phyloP scores from a whole-genome alignment of 179 eudicot genomes.

The Corrigiola litoralis region DNA sequence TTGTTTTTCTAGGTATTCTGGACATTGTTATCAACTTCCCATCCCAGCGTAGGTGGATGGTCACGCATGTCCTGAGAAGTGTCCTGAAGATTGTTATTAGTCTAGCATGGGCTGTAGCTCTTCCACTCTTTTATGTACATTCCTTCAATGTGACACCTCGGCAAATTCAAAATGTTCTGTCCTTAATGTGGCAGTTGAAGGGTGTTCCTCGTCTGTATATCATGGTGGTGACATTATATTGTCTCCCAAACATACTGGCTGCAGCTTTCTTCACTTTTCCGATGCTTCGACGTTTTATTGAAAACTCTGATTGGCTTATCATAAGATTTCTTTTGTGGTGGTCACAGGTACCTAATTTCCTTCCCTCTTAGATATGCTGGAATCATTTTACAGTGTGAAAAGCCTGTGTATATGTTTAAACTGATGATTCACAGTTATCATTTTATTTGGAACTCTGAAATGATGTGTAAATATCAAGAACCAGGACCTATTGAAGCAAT shows the following conservation, averaged over 20 bases:
- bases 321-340: conserved; percentile 87
- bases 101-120: conserved; percentile 74
- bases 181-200: conserved; percentile 52
- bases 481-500: no score
- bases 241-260: conserved; percentile 78
- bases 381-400: no score
- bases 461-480: no score
- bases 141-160: conserved; percentile 40
- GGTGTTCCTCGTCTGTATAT: conserved; percentile 80
- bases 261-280: conserved; percentile 78
- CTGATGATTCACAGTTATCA: neutral
- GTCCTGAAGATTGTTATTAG: conserved; percentile 68
- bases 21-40: conserved; percentile 79
- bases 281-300: conserved; percentile 92
- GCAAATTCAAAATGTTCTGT: conserved; percentile 35
- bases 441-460: neutral
- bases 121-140: conserved; percentile 66
- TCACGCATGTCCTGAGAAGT: conserved; percentile 67
- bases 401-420: no score
- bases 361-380: conserved; percentile 1
- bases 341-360: conserved; percentile 80
- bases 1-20: conserved; percentile 55
- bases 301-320: conserved; percentile 94
- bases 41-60: conserved; percentile 70
- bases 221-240: conserved; percentile 64